Conservation (phyloP, 1,284 basidiomycete species). For the Trametes sp. region DNA sequence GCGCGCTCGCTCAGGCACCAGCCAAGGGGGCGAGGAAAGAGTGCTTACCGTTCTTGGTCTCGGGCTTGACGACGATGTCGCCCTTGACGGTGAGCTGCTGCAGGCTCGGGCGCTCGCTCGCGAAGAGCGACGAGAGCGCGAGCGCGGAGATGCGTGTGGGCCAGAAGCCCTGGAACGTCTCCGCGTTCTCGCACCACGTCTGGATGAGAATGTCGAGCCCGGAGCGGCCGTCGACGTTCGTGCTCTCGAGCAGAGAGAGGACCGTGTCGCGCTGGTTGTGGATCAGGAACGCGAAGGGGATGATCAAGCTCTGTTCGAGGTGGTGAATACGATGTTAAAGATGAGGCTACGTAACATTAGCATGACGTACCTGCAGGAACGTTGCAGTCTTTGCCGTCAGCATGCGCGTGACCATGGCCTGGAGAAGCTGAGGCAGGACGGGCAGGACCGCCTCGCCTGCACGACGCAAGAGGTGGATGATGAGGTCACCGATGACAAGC, state of each 20-base stretch:
- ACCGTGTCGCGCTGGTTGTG: constrained; percentile 80
- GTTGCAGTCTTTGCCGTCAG: constrained; percentile 85
- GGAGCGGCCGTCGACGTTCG: constrained; percentile 60
- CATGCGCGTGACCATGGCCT: constrained; percentile 86
- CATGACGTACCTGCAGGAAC: constrained; percentile 76
- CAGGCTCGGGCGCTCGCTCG: constrained; percentile 69
- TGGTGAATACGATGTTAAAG: not conserved
- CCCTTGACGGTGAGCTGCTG: constrained; percentile 81
- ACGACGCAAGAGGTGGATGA: constrained; percentile 89
- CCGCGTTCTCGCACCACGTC: constrained; percentile 94
- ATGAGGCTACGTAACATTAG: not conserved
- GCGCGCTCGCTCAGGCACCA: constrained; percentile 24
- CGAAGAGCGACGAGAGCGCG: constrained; percentile 82
- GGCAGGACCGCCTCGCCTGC: constrained; percentile 81
- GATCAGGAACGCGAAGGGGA: constrained; percentile 94
- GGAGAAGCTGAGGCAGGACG: constrained; percentile 86
- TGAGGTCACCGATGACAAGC: constrained; percentile 91
- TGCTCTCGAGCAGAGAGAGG: constrained; percentile 76
- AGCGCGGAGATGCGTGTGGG: constrained; percentile 85
- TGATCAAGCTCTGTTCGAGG: constrained; percentile 72
- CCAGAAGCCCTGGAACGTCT: constrained; percentile 96
- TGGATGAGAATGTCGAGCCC: constrained; percentile 85
- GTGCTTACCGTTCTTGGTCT: constrained; percentile 79
- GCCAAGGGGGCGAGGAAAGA: constrained; percentile 17
- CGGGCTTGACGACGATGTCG: constrained; percentile 86